These are phyloP conservation scores for Cyclotella kingstonii DNA, from an alignment of 108 stramenopile species.

Conservation along the genomic window DNA sequence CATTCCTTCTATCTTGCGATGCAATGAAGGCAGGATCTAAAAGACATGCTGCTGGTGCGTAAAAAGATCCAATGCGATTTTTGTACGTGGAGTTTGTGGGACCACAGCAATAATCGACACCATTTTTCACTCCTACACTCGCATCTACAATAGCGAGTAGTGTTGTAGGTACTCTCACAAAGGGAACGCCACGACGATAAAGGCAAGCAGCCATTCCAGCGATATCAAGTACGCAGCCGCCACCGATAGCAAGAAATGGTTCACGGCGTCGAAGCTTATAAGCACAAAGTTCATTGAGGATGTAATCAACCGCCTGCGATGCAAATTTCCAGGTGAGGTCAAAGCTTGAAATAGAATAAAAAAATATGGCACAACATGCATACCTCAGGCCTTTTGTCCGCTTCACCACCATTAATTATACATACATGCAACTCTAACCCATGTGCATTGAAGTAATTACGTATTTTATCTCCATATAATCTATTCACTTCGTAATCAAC, in stretches of 20 bases:
- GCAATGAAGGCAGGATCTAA: conserved; percentile 88
- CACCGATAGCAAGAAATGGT: conserved; percentile 94
- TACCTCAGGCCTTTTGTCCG: conserved; percentile 76
- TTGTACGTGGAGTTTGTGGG: conserved; percentile 88
- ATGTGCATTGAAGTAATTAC: conserved; percentile 58
- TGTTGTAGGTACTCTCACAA: conserved; percentile 91
- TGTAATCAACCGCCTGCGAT: conserved; percentile 65
- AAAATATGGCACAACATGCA: conserved; percentile 17
- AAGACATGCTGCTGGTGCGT: conserved; percentile 84
- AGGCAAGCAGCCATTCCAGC: conserved; percentile 94
- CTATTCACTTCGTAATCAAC: conserved; percentile 74
- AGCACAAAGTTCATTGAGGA: conserved; percentile 76
- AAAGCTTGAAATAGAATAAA: background rate
- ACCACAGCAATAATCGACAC: conserved; percentile 89
- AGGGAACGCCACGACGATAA: conserved; percentile 92
- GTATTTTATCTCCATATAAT: conserved; percentile 68
- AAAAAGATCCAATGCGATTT: conserved; percentile 94
- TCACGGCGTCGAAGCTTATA: conserved; percentile 90
- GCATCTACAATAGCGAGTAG: conserved; percentile 96
- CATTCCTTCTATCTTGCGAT: conserved; percentile 80
- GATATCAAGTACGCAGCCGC: conserved; percentile 92
- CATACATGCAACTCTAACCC: conserved; percentile 67
- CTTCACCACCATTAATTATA: conserved; percentile 74
- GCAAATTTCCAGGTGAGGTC: background rate
- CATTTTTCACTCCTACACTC: conserved; percentile 96